phyloP scores from a whole-genome alignment of 148 eudicot species.

The Dysphania ambrosioides region DNA sequence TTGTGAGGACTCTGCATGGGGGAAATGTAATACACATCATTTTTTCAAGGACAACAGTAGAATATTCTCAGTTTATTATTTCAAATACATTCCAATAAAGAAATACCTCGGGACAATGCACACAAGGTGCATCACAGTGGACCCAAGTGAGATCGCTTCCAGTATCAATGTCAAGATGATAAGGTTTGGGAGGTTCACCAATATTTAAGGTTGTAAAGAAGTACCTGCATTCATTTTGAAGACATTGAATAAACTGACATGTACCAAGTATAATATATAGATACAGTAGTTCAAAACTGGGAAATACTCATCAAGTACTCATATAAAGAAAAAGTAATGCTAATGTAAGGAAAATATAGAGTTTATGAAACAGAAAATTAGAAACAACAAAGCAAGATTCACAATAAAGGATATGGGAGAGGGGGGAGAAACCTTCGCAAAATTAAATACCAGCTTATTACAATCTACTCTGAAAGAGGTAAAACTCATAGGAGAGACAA shows the following conservation, averaged over 20 bases:
- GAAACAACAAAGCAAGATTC: background rate
- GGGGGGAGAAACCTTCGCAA: too few species aligned
- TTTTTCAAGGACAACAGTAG: background rate
- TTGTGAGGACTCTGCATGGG: slow-evolving; percentile 67
- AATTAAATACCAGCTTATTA: too few species aligned
- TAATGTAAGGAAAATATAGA: background rate
- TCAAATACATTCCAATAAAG: background rate
- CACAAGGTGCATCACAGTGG: slow-evolving; percentile 88
- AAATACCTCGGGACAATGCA: slow-evolving; percentile 60
- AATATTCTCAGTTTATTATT: background rate
- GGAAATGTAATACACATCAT: background rate
- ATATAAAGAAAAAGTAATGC: background rate
- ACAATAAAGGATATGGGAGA: background rate
- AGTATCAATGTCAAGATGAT: slow-evolving; percentile 75
- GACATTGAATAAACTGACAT: background rate
- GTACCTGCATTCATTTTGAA: slow-evolving; percentile 44
- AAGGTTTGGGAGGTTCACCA: slow-evolving; percentile 67
- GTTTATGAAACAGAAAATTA: background rate
- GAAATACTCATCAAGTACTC: background rate
- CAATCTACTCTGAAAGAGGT: background rate
- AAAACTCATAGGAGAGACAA: too few species aligned
- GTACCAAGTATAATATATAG: background rate
- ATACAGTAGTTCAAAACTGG: background rate
- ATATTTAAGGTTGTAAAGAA: slow-evolving; percentile 52
- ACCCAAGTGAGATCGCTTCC: slow-evolving; percentile 96